Conservation (phyloP, 176 grass and related monocot species). For the Carex kokanica region DNA sequence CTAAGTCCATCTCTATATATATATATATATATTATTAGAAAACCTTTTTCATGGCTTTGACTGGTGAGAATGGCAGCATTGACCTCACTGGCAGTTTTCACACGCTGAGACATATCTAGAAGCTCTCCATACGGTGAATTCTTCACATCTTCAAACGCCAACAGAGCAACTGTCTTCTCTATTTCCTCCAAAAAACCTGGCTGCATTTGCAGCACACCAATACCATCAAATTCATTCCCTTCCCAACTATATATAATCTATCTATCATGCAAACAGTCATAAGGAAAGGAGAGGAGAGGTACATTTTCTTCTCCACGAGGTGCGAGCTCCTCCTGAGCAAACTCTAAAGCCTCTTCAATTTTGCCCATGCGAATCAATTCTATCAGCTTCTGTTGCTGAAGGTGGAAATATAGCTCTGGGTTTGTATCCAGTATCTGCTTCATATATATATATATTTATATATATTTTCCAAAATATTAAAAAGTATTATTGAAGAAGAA, state of each 20-base stretch:
- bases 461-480: constrained; percentile 17
- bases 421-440: constrained; percentile 93
- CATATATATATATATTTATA: constrained; percentile 13
- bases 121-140: constrained; percentile 89
- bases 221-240: background rate
- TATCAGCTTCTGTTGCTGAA: constrained; percentile 95
- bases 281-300: constrained; percentile 33
- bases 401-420: constrained; percentile 95
- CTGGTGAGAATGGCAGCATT: constrained; percentile 96
- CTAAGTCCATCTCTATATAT: too few species aligned
- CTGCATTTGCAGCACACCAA: constrained; percentile 44
- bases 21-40: background rate
- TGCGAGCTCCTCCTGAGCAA: constrained; percentile 95
- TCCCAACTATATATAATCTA: background rate
- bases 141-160: constrained; percentile 92
- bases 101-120: constrained; percentile 82
- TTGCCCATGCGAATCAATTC: constrained; percentile 90
- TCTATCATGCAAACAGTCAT: background rate
- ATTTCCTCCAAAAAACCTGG: constrained; percentile 90
- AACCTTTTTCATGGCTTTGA: constrained; percentile 99
- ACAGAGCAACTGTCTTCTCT: constrained; percentile 86
- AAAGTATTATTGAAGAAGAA: background rate
- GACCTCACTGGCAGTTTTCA: constrained; percentile 92
- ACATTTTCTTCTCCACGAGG: constrained; percentile 98
- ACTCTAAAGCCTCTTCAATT: constrained; percentile 91